A percentile compares a stretch with the other conserved stretches of the same genome.
These are phyloP conservation scores for Pseudotsuga menziesii DNA, from an alignment of 75 land plant genomes.

Conservation along the genomic window DNA sequence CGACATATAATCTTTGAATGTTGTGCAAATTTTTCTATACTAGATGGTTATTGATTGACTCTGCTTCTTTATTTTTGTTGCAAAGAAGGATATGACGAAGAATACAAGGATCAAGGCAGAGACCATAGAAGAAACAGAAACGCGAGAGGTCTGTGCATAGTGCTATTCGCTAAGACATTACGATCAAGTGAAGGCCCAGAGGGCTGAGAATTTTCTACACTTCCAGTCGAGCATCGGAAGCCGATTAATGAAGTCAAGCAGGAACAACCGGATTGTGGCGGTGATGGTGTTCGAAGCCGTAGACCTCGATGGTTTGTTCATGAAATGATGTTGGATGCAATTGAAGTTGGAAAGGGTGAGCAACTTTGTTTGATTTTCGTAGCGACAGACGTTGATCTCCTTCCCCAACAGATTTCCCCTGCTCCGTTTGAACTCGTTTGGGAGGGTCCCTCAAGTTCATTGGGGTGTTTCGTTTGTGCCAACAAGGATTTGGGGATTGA, in stretches of 20 bases:
- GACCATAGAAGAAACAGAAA: constrained; percentile 26
- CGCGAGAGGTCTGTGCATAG: constrained; percentile 73
- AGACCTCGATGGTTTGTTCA: constrained; percentile 91
- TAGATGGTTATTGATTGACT: too few relatives aligned
- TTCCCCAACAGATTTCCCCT: constrained; percentile 68
- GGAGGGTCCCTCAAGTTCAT: constrained; percentile 59
- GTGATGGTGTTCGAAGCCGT: constrained; percentile 71
- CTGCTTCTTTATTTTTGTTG: too few relatives aligned
- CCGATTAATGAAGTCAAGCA: constrained; percentile 32
- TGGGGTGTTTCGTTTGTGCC: constrained; percentile 78
- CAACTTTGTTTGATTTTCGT: constrained; percentile 73
- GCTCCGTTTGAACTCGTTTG: constrained; percentile 38
- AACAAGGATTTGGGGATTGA: constrained; percentile 79
- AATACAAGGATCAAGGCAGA: constrained; percentile 4
- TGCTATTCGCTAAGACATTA: constrained; percentile 73
- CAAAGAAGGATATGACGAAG: too few relatives aligned
- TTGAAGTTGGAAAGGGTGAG: constrained; percentile 64
- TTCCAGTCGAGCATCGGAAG: constrained; percentile 66
- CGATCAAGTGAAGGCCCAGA: constrained; percentile 68
- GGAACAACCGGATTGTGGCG: constrained; percentile 51
- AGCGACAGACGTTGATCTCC: constrained; percentile 77
- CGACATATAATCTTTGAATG: too few relatives aligned
- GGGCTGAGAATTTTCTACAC: constrained; percentile 66
- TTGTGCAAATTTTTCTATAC: too few relatives aligned
- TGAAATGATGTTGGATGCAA: constrained; percentile 58